Base-by-base conservation (phyloP, 345 rosid genomes). In the Salix caprea region DNA sequence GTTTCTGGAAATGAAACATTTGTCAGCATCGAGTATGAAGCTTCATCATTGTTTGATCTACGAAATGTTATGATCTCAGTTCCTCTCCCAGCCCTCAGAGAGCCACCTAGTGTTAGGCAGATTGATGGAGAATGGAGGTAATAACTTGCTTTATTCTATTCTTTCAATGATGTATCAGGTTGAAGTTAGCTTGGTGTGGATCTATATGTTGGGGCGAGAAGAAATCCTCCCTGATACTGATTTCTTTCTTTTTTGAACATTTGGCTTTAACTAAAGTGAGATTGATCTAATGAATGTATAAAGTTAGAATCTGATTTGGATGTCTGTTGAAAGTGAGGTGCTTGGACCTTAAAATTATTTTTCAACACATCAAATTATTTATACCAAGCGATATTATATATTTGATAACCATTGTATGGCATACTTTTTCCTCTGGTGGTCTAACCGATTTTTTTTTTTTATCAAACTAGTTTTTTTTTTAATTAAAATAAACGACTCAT, bases 41-140 rank as follows among this genome's bases (percentile, higher is more conserved):
- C 99, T 77, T 91, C 97, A 48, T 82, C 94, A 60, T 79, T 87
- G 90, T 96, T 96, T 88, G 99, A 96, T 83, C 91, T 96, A 76
- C 89, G 85, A 68, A 91, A 94, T 80, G 97, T 94, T 36, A 80
- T 88, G 72, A 90, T 96, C 77, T 91, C 93, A 12, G 97, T 94
- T 21, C 96, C 99, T 54, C 98, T 96, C 77, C 99, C 99, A 61
- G 96, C 99, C 78, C 88, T 96, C 23, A 85, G 97, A 70, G 98
- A 96, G 87, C 89, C 92, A 78, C 99, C 99, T 5, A 85, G 48
- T 80, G 88, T 94, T 54, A 90, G 83, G 79, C 94, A 96, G 84
- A 84, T 95, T 42, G 97, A 96, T 80, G 99, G 99, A 9, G 99
- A 94, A 73, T 96, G 98, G 98, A 92, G 98, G 99, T 94, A 66